Base-by-base conservation (phyloP, 441 rosid species). In the Erysimum pusillum region DNA sequence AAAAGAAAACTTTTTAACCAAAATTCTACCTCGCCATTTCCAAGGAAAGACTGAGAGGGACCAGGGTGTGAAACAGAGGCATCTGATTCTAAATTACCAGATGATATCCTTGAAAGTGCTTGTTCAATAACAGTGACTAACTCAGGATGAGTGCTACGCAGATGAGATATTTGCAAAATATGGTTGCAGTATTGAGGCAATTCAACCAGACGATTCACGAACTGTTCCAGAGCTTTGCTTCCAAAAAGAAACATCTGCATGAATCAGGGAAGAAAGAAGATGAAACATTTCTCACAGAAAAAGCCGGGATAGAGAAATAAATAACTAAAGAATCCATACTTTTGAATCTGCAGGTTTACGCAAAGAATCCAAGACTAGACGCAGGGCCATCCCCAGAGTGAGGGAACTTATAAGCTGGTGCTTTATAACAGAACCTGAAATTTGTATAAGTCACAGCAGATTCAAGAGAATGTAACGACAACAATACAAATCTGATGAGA, bases 141-240 rank as follows among this genome's bases (percentile, higher is more conserved):
- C 75, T 94, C 98, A 7, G 94, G 67, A 80, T 94, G 98, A 70
- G 95, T 86, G 59, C 82, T 81, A 42, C 99, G 97, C 73, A 96
- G 82, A 83, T 96, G 97, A 81, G 99, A 96, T 82, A 96, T 96
- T 87, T 96, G 99, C 65, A 96, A 86, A 67, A 96, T 92, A 81
- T 96, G 99, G 83, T 94, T 94, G 84, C 99, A 96, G 83, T 96
- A 96, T 60, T 92, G 99, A 7, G 99, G 99, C 95, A 96, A 91
- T 85, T 94, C 99, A 77, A 94, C 88, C 63, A 96, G 81, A 69
- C 99, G 98, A 80, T 91, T 98, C 82, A 92, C 90, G 67, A 96
- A 96, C 87, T 96, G 98, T 82, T 96, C 98, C 89, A 96, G 80
- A 10, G 99, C 98, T 83, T 91, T 92, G 67, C 95, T 94, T 60